These are phyloP conservation scores for Emmonsiellopsis sp. DNA, from an alignment of 2,329 filamentous ascomycete species.

Conservation along the genomic window DNA sequence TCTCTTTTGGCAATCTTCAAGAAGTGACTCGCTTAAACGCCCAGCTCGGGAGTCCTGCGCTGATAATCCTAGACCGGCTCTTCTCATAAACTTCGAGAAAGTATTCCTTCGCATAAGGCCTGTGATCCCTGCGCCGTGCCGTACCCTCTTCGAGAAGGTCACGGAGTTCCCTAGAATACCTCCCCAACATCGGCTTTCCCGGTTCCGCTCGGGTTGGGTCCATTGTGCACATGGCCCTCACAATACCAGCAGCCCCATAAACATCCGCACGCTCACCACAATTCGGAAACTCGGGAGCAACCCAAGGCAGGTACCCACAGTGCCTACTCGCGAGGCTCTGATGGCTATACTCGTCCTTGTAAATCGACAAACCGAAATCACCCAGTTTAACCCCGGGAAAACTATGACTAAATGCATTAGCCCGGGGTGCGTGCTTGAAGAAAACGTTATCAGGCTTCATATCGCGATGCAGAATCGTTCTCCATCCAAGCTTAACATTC, in stretches of 20 bases:
- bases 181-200: no score
- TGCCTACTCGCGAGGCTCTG: not conserved
- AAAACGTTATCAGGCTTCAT: slow-evolving; percentile 13
- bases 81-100: no score
- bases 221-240: slow-evolving; percentile 1
- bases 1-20: no score
- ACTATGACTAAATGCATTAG: not conserved
- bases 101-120: no score
- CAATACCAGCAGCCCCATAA: slow-evolving; percentile 1
- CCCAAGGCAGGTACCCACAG: slow-evolving; percentile 2
- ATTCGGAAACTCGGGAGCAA: slow-evolving; percentile 5
- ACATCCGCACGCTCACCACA: slow-evolving; percentile 5
- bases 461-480: slow-evolving; percentile 13
- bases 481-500: slow-evolving; percentile 1
- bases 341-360: not conserved
- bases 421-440: not conserved
- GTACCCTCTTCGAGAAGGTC: no score
- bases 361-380: slow-evolving; percentile 12
- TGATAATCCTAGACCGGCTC: no score
- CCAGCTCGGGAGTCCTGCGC: no score
- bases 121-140: no score
- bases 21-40: no score
- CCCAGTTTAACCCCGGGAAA: slow-evolving; percentile 10
- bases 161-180: no score
- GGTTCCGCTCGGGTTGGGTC: slow-evolving; percentile 2